Base-by-base conservation (phyloP, 495 filamentous ascomycete genomes). In the Hypoxylon trugodes region DNA sequence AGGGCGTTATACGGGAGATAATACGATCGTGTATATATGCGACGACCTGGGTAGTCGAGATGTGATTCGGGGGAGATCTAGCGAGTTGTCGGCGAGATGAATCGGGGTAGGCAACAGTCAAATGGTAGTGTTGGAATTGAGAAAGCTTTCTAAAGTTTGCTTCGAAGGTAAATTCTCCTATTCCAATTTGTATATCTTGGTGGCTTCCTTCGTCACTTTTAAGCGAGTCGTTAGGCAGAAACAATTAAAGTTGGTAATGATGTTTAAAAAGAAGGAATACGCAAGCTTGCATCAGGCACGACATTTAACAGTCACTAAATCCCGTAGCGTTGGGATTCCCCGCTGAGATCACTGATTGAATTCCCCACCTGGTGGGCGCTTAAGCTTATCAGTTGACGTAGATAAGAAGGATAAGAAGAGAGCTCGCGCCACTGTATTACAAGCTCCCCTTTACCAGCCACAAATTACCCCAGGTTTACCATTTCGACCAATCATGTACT, bases 371-470 rank as follows among this genome's bases (percentile, higher is more conserved):
- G 10, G 18, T 13, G 22, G 53, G 30, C 22, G 22, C 13, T 12
- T 3, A 19, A 32, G 49, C n/a, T n/a, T n/a, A 38, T 24, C 18
- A 35, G 22, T 15, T 46, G n/a, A n/a, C n/a, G 41, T 13, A 22
- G 36, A 42, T 35, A 28, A 30, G 22, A 28, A 26, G 13, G 21
- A 25, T 24, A 43, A 18, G 36, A 7, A 38, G 30, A 37, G 16
- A 71, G 69, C 69, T 72, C 66, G 52, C 62, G 69, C 69, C 69
- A 72, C 69, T 53, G 1, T 26, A 15, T n/a, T 38, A 41, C 41
- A 13, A 51, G 18, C 21, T 25, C 19, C 12, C n/a, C 8, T 15
- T 25, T 2, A 36, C 21, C 24, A 69, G 61, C 62, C 62, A 71
- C 65, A 59, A 36, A 24, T 47, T 61, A 65, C 68, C 65, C 65